phyloP scores from a whole-genome alignment of 1,139 yeast genomes.

The Suhomyces panamericanus region DNA sequence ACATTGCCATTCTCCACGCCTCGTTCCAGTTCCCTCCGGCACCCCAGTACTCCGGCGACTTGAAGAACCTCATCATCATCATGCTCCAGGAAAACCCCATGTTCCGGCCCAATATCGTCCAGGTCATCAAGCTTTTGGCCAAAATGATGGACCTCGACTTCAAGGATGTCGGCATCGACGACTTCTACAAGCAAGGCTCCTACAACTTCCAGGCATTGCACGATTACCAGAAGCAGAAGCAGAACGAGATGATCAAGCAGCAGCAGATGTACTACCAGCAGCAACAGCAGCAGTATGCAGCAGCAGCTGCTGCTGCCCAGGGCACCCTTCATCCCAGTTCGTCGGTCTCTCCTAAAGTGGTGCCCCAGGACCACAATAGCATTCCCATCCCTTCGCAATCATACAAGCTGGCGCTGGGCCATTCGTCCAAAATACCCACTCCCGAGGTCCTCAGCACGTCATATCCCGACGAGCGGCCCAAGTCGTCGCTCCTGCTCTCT shows the following conservation, averaged over 20 bases:
- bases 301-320: constrained; percentile 1
- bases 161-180: constrained; percentile 30
- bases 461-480: background rate
- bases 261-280: constrained; percentile 40
- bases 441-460: background rate
- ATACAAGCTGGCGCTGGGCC: background rate
- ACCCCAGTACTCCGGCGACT: constrained; percentile 59
- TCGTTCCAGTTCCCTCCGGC: constrained; percentile 57
- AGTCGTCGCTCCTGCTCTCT: background rate
- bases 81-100: constrained; percentile 79
- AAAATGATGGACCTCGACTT: constrained; percentile 36
- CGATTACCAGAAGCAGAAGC: constrained; percentile 45
- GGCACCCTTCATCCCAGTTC: background rate
- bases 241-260: constrained; percentile 36
- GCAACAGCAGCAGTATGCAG: constrained; percentile 16
- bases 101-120: constrained; percentile 84
- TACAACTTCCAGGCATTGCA: constrained; percentile 49
- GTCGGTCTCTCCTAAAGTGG: constrained; percentile 3
- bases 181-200: constrained; percentile 40
- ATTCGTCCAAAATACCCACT: background rate
- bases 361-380: constrained; percentile 1
- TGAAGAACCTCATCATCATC: constrained; percentile 74
- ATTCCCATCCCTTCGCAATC: constrained; percentile 1
- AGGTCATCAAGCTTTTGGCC: constrained; percentile 45
- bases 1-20: constrained; percentile 69